Evolutionary conservation across 768 basidiomycete species (phyloP).

Genomic region (Amyloporia xantha): DNA sequence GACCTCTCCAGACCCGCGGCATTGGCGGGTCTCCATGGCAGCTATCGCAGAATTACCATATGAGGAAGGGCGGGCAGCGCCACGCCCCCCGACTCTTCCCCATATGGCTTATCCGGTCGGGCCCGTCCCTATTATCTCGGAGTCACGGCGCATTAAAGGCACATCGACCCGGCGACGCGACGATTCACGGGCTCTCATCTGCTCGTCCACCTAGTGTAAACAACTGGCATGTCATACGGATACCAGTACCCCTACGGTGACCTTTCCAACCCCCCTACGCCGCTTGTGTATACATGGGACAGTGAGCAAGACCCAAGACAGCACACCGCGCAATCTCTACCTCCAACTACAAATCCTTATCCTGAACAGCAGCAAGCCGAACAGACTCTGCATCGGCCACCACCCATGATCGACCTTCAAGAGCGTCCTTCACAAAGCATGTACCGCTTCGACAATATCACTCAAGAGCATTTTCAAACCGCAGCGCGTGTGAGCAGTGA

Average conservation of each 20-base stretch:
- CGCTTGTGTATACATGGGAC: slow-evolving; percentile 13
- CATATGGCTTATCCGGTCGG: not conserved
- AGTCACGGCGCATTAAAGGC: slow-evolving; percentile 1
- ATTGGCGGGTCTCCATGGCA: not conserved
- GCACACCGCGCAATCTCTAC: slow-evolving; percentile 6
- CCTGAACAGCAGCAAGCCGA: slow-evolving; percentile 1
- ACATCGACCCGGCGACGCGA: not conserved
- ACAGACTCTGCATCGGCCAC: too few species aligned
- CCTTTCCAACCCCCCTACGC: too few species aligned
- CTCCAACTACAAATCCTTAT: not conserved
- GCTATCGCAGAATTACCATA: not conserved
- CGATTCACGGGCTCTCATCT: not conserved
- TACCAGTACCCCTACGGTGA: too few species aligned
- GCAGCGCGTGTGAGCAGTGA: too few species aligned
- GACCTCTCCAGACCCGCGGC: not conserved
- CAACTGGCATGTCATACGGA: slow-evolving; percentile 16
- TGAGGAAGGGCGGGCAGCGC: not conserved
- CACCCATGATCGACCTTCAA: slow-evolving; percentile 9
- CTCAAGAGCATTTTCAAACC: slow-evolving; percentile 14
- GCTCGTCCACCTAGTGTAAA: slow-evolving; percentile 1
- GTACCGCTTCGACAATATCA: slow-evolving; percentile 18
- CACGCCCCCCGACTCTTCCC: not conserved
- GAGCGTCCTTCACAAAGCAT: slow-evolving; percentile 1
- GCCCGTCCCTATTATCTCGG: not conserved
- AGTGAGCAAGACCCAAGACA: slow-evolving; percentile 6